Conservation (phyloP, 1,284 basidiomycete genomes). For the Pascua sp. region DNA sequence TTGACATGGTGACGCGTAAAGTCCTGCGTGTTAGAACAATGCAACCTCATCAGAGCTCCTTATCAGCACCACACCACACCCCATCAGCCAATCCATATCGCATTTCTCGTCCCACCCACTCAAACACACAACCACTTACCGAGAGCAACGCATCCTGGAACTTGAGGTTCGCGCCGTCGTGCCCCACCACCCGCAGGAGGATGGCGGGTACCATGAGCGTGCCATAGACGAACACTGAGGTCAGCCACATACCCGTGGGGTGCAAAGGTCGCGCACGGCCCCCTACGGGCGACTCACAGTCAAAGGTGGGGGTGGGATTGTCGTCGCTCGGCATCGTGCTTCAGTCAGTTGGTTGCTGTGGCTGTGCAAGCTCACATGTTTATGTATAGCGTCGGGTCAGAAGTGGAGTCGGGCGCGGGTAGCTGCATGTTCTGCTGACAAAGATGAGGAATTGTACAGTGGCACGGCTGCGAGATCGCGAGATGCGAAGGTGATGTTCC, state of each 20-base stretch:
- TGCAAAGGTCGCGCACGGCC: too few species aligned
- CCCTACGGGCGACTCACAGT: constrained; percentile 1
- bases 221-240: constrained; percentile 77
- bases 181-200: constrained; percentile 61
- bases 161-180: constrained; percentile 57
- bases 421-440: neutral
- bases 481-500: neutral
- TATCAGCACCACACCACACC: neutral
- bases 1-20: constrained; percentile 71
- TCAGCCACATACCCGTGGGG: neutral
- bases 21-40: constrained; percentile 51
- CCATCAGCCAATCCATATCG: too few species aligned
- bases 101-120: too few species aligned
- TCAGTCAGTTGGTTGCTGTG: neutral
- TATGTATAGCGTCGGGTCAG: neutral
- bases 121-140: constrained; percentile 38
- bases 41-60: constrained; percentile 4
- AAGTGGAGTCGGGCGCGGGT: neutral
- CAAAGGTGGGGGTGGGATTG: neutral
- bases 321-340: constrained; percentile 13
- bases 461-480: neutral
- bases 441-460: too few species aligned
- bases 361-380: neutral
- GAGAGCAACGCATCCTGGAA: constrained; percentile 59
- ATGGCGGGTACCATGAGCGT: constrained; percentile 72